These are phyloP conservation scores for Colletotrichum sp. DNA, from an alignment of 2,329 filamentous ascomycete genomes.

Conservation along the genomic window DNA sequence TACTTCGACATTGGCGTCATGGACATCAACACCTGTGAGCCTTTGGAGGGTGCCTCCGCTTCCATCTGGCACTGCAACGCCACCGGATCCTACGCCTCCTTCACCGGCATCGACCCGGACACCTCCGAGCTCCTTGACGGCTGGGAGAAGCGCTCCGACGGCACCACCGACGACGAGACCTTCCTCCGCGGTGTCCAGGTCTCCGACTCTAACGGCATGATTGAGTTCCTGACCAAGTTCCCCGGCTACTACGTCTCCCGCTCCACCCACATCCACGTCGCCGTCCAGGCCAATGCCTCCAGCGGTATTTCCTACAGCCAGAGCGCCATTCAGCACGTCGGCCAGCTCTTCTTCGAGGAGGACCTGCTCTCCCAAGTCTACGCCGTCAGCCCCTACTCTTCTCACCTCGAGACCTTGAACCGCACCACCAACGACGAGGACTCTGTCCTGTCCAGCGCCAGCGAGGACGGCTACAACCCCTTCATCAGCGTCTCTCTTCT, in stretches of 20 bases:
- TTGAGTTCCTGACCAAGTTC: constrained; percentile 46
- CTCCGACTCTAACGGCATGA: constrained; percentile 46
- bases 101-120: neutral
- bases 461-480: constrained; percentile 48
- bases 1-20: constrained; percentile 8
- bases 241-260: constrained; percentile 49
- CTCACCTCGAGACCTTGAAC: neutral
- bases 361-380: neutral
- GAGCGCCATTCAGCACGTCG: neutral
- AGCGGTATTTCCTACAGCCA: constrained; percentile 35
- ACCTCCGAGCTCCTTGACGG: neutral
- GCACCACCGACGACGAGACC: constrained; percentile 30
- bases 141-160: neutral
- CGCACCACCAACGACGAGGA: constrained; percentile 38
- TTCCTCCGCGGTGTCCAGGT: constrained; percentile 41
- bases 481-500: constrained; percentile 57
- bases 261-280: constrained; percentile 52
- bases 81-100: neutral
- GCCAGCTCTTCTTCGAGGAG: constrained; percentile 4
- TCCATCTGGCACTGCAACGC: constrained; percentile 15
- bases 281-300: constrained; percentile 41
- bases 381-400: neutral
- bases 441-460: constrained; percentile 44
- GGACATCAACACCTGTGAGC: constrained; percentile 10
- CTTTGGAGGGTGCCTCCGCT: neutral